Evolutionary conservation across 2,329 filamentous ascomycete species (phyloP).

Genomic region (Fusarium circinatum): DNA sequence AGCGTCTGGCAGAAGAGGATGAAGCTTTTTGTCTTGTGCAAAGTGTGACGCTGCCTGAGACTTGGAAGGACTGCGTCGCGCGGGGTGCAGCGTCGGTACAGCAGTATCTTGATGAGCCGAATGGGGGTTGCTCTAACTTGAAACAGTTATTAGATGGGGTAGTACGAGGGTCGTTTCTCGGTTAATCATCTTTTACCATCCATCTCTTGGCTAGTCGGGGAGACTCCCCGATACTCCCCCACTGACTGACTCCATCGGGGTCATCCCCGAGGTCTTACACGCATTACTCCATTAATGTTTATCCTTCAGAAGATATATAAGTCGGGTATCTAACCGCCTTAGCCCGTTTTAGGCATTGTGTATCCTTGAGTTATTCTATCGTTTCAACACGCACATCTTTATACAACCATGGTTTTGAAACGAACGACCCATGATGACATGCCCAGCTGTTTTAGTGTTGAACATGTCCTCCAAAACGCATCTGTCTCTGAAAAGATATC

Average conservation of each 20-base stretch:
- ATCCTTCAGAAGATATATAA: neutral
- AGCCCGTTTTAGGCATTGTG: neutral
- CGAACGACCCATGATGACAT: neutral
- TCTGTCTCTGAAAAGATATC: neutral
- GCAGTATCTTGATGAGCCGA: neutral
- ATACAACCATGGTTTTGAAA: neutral
- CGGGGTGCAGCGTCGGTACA: neutral
- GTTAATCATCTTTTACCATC: neutral
- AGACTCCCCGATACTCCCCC: neutral
- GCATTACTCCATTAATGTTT: neutral
- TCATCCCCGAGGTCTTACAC: neutral
- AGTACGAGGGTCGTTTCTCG: neutral
- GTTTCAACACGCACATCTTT: neutral
- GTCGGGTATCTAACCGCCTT: neutral
- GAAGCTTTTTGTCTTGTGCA: neutral
- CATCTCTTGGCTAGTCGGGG: neutral
- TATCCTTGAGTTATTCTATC: neutral
- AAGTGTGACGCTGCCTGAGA: neutral
- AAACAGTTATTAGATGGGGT: rapidly evolving
- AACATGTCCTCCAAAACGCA: neutral
- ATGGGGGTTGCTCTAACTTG: neutral
- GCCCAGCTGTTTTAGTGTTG: neutral
- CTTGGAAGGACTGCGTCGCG: neutral
- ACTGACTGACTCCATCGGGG: neutral
- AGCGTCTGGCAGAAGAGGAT: neutral